Conservation (phyloP, 345 rosid genomes). For the Jatropha curcas region DNA sequence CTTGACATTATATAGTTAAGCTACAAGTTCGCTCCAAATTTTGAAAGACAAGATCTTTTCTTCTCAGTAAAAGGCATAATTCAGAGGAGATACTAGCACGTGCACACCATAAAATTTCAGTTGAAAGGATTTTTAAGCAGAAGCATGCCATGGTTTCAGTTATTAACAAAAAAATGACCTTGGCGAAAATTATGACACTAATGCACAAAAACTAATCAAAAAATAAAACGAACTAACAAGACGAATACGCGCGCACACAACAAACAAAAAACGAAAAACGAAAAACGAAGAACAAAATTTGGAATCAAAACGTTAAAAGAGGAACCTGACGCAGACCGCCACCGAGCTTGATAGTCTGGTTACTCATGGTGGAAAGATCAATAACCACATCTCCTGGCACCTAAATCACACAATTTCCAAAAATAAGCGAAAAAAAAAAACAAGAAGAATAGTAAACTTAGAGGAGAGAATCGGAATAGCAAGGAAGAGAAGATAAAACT, state of each 20-base stretch:
- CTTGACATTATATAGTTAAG: neutral
- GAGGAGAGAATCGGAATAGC: neutral
- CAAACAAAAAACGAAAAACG: neutral
- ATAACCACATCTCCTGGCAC: constrained; percentile 86
- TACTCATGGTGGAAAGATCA: constrained; percentile 66
- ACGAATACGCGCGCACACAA: too few species aligned
- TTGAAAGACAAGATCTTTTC: neutral
- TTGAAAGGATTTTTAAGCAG: neutral
- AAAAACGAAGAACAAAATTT: neutral
- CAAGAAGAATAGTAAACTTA: neutral
- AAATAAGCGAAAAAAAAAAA: neutral
- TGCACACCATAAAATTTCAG: neutral
- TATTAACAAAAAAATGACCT: neutral
- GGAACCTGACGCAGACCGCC: constrained; percentile 86
- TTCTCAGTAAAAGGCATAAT: neutral
- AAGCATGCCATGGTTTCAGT: neutral
- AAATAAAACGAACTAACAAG: neutral
- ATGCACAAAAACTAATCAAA: too few species aligned
- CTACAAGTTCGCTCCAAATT: neutral
- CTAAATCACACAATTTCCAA: constrained; percentile 27
- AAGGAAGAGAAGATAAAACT: constrained; percentile 18
- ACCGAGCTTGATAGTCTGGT: constrained; percentile 83
- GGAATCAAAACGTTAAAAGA: neutral
- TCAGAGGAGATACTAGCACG: neutral
- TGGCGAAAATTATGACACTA: neutral